phyloP scores from a whole-genome alignment of 106 monocot species.

The Vanilla planifolia region DNA sequence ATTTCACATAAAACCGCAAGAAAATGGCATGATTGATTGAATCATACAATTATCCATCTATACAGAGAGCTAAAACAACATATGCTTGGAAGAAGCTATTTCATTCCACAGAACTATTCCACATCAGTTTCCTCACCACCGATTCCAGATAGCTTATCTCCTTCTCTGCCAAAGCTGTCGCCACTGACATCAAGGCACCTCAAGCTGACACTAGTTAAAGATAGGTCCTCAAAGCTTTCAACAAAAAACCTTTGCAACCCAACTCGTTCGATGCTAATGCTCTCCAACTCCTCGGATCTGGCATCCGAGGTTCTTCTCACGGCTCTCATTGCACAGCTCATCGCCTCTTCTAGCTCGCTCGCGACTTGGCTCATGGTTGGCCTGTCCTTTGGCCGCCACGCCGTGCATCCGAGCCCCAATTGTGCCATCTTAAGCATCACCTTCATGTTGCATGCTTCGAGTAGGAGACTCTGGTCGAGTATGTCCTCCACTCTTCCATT shows the following conservation, averaged over 20 bases:
- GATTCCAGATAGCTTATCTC: too few relatives aligned
- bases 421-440: slow-evolving; percentile 31
- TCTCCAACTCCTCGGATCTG: slow-evolving; percentile 3
- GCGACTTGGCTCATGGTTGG: slow-evolving; percentile 23
- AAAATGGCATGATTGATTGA: too few relatives aligned
- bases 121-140: too few relatives aligned
- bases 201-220: slow-evolving; percentile 11
- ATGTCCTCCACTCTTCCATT: slow-evolving; percentile 18
- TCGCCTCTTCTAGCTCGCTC: slow-evolving; percentile 13
- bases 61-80: too few relatives aligned
- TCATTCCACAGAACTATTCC: too few relatives aligned
- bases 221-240: slow-evolving; percentile 1
- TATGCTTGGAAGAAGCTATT: too few relatives aligned
- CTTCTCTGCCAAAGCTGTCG: too few relatives aligned
- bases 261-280: slow-evolving; percentile 16
- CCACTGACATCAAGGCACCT: slow-evolving; percentile 24
- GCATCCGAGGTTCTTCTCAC: too few relatives aligned
- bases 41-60: too few relatives aligned
- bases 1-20: too few relatives aligned
- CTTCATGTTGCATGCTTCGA: slow-evolving; percentile 31
- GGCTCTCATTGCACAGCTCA: not conserved
- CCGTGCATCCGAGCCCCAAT: slow-evolving; percentile 21
- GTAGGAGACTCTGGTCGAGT: slow-evolving; percentile 15
- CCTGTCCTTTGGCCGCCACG: slow-evolving; percentile 5
- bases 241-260: slow-evolving; percentile 13